Evolutionary conservation across 345 rosid species (phyloP).

Genomic region (Lumnitzera racemosa): DNA sequence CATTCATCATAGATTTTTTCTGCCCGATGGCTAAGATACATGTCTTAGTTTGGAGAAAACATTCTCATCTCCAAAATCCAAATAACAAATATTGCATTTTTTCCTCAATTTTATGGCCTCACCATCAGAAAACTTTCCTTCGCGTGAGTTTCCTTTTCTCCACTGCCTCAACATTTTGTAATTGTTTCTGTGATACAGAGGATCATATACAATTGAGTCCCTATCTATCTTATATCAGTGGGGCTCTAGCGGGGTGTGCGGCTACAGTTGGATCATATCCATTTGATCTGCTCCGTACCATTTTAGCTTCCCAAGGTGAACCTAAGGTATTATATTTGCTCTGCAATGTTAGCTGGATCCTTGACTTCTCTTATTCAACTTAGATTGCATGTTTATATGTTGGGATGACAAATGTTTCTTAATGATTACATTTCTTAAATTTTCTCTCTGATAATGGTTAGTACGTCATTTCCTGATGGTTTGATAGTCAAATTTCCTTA

Average conservation of each 20-base stretch:
- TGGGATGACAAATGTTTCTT: no score
- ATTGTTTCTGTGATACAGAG: constrained; percentile 43
- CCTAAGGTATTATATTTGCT: constrained; percentile 57
- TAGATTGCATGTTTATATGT: no score
- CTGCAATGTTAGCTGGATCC: no score
- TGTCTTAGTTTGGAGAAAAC: not conserved
- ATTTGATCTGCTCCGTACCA: constrained; percentile 86
- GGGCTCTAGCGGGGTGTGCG: constrained; percentile 90
- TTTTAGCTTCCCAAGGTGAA: constrained; percentile 95
- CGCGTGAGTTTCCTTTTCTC: not conserved
- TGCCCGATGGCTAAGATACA: not conserved
- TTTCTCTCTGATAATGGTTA: no score
- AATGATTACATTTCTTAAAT: no score
- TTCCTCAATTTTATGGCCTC: no score
- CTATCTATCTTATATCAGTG: constrained; percentile 71
- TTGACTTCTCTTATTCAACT: no score
- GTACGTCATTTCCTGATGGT: no score
- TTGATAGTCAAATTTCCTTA: no score
- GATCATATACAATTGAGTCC: constrained; percentile 82
- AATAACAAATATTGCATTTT: no score
- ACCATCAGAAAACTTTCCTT: not conserved
- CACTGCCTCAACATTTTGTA: not conserved
- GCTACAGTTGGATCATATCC: constrained; percentile 99
- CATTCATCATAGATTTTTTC: not conserved
- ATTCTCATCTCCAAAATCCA: no score